Conservation (phyloP, 495 filamentous ascomycete species). For the Neurospora tetrasperma region DNA sequence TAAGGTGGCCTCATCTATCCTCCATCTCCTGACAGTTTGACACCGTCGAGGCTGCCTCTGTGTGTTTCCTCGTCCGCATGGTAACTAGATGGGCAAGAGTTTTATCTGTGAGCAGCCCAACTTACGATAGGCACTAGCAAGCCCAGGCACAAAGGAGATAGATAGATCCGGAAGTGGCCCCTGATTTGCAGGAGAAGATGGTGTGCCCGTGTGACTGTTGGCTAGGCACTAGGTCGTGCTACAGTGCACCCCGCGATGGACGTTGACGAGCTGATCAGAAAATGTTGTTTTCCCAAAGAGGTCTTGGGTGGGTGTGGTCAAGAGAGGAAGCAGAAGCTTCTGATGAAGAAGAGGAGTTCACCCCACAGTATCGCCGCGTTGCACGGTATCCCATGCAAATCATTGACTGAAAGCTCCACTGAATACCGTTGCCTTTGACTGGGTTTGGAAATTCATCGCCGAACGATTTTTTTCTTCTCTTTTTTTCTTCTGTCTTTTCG, state of each 20-base stretch:
- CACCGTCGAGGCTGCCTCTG: not conserved
- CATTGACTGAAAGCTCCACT: not conserved
- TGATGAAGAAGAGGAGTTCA: not conserved
- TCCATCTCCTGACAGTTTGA: not conserved
- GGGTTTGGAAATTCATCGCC: not conserved
- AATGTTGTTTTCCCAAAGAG: not conserved
- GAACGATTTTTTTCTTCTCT: not conserved
- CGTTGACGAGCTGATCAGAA: not conserved
- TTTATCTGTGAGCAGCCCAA: not conserved
- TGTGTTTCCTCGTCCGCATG: not conserved
- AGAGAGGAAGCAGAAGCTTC: not conserved
- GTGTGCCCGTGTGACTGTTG: not conserved
- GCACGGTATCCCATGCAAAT: not conserved
- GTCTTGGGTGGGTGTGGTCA: not conserved
- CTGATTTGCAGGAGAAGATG: not conserved
- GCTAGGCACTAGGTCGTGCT: not conserved
- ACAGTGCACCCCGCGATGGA: not conserved
- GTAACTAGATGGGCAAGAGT: not conserved
- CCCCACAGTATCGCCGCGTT: not conserved
- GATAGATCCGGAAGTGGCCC: not conserved
- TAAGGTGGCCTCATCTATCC: not conserved
- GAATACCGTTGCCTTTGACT: not conserved
- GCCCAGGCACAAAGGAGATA: not conserved
- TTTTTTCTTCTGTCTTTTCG: not conserved
- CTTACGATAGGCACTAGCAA: not conserved